These are phyloP conservation scores for Trichoderma sp. DNA, from an alignment of 2,329 filamentous ascomycete species.

Conservation along the genomic window DNA sequence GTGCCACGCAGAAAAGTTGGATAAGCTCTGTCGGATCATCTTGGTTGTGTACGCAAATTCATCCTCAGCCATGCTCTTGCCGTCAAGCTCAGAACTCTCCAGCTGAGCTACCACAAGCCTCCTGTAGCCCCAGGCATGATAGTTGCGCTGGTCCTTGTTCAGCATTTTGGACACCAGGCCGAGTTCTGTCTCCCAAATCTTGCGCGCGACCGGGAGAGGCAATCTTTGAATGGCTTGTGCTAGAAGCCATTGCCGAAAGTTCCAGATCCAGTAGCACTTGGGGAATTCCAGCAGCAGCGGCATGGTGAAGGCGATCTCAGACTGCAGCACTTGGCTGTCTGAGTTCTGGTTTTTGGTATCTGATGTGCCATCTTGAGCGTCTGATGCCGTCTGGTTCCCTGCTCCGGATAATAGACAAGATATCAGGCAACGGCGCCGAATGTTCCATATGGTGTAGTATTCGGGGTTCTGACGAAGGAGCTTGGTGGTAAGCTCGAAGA, in stretches of 20 bases:
- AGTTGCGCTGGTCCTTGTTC: constrained; percentile 80
- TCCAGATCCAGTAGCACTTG: constrained; percentile 99
- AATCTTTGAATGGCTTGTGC: constrained; percentile 66
- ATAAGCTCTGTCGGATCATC: constrained; percentile 82
- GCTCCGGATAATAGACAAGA: constrained; percentile 56
- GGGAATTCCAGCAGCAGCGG: constrained; percentile 81
- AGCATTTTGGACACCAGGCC: constrained; percentile 85
- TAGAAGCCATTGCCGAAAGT: constrained; percentile 85
- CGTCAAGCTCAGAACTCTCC: constrained; percentile 55
- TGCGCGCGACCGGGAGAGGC: constrained; percentile 51
- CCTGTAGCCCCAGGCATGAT: constrained; percentile 94
- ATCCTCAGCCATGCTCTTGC: constrained; percentile 65
- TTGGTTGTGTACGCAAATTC: constrained; percentile 89
- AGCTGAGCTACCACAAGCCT: constrained; percentile 73
- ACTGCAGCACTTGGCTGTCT: constrained; percentile 57
- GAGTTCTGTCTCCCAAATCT: constrained; percentile 82
- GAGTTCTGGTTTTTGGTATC: constrained; percentile 37
- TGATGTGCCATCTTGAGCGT: constrained; percentile 28
- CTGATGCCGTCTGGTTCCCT: constrained; percentile 49
- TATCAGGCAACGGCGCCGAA: constrained; percentile 69
- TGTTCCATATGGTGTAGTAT: constrained; percentile 90
- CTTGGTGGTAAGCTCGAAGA: constrained; percentile 67
- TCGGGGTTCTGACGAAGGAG: constrained; percentile 77
- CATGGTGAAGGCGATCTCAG: constrained; percentile 78
- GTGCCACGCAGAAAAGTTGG: constrained; percentile 98